Base-by-base conservation (phyloP, 225 moss, liverwort and hornwort species). In the Thuidium tamariscinum region DNA sequence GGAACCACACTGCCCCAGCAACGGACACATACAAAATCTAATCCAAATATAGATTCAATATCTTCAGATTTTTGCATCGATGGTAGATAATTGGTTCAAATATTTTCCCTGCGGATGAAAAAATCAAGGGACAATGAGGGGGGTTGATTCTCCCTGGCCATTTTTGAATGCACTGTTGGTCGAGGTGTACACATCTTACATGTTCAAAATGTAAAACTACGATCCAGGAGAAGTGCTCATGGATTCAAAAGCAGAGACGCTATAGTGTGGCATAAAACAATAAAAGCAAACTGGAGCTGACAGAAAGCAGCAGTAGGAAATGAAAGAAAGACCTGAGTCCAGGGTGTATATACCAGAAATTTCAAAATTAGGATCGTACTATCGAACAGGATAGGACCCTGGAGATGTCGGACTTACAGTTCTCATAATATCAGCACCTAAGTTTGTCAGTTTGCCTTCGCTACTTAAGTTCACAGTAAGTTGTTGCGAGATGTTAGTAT, bases 381-480 rank as follows among this genome's bases (percentile, higher is more conserved):
- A 97, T 92, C 94, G 95, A 89, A 97, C 96, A 86, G 95, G 91
- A 87, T 95, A 95, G 51, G 96, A 91, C 84, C 94, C 97, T 78
- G 96, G 95, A 87, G 97, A 97, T 80, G 95, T 89, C 82, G 96
- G 95, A 74, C 91, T 91, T 81, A 95, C 95, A 92, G 94, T 93
- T 92, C 96, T 95, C 90, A 92, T 86, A 32, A 95, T 87, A 86
- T 96, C 95, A 87, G 89, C 87, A 69, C 94, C 94, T 91, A 96
- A 91, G 86, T 85, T 96, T 42, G 89, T 89, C 88, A 95, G 86
- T 94, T 96, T 97, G 73, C 89, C 94, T 85, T 96, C 97, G 90
- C 91, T 97, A 95, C 92, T 92, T 96, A 95, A 77, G 89, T 88
- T 95, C 83, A 90, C 89, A 83, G 88, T 92, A 84, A 93, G 93